Evolutionary conservation across 2,329 filamentous ascomycete genomes (phyloP), one percentile per base, ranked within the genome.

Genomic region (Fusarium dimerum): DNA sequence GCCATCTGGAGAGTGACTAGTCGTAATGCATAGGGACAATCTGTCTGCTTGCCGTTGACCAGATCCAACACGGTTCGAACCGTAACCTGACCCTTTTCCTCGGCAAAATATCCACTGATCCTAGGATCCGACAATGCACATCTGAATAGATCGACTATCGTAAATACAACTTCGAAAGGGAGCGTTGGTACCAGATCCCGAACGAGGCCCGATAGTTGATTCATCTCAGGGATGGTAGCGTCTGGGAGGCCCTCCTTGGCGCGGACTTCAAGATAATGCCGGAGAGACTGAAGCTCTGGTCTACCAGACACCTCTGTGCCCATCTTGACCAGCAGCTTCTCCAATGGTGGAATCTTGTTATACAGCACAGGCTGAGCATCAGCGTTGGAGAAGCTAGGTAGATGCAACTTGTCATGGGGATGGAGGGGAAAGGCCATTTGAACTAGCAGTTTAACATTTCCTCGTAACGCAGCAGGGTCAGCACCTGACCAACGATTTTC

Each of bases 101-200:
- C 88, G 1, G 90, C 90, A 56, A 92, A 92, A 72, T 85, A 95
- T 16, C 88, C 88, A 55, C 89, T 90, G 15, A 96, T 78, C 39
- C 92, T 84, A 1, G 87, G 78, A 63, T 97, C 93, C 12, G 86
- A 78, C 51, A 96, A 82, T 1, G 89, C 83, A 56, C 89, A 83
- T 18, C 94, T 83, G 46, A 96, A 81, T 2, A 99, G 80, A 66
- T 97, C 94, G n/a, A 96, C 80, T 1, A 92, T 77, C 1, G 91
- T 83, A 67, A 97, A 97, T 41, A 92, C 79, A 1, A 80, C 74
- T 13, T 89, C 88, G 0, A 76, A 68, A 0, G 88, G 81, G 2
- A 95, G 72, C 1, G 75, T 73, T 1, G 71, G 65, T 4, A 85
- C 77, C 1, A 81, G 80, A 1, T 76, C 72, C 34, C 76, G 78